Conservation (phyloP, 2,329 filamentous ascomycete species). For the Cladosporium austrohemisphaericum region DNA sequence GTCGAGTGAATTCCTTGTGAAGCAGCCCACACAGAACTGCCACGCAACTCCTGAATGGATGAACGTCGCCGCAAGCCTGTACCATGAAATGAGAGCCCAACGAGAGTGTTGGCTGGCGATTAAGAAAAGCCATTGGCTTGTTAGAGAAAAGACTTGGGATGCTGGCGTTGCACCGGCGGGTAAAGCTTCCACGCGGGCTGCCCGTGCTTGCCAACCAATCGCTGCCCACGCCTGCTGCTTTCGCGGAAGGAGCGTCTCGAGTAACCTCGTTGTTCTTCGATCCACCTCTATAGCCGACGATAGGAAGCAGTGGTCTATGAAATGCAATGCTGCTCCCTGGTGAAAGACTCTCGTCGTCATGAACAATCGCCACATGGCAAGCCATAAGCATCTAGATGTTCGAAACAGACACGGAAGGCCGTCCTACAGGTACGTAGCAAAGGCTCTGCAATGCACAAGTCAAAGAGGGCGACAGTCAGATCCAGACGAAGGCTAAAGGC, state of each 20-base stretch:
- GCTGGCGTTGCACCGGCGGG: not conserved
- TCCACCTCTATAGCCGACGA: no score
- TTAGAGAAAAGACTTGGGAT: not conserved
- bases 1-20: no score
- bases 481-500: not conserved
- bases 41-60: no score
- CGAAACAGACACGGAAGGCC: not conserved
- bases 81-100: constrained; percentile 1
- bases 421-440: no score
- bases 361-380: no score
- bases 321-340: no score
- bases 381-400: no score
- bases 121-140: not conserved
- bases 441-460: constrained; percentile 6
- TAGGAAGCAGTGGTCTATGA: no score
- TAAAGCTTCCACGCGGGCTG: not conserved
- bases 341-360: no score
- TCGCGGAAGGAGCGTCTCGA: no score
- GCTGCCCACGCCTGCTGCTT: not conserved
- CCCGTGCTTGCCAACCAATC: not conserved
- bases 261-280: no score
- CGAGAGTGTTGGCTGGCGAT: not conserved
- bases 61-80: not conserved
- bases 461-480: not conserved
- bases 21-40: no score